Conservation (phyloP, 169 alveolate species). For the Eimeria sp. region DNA sequence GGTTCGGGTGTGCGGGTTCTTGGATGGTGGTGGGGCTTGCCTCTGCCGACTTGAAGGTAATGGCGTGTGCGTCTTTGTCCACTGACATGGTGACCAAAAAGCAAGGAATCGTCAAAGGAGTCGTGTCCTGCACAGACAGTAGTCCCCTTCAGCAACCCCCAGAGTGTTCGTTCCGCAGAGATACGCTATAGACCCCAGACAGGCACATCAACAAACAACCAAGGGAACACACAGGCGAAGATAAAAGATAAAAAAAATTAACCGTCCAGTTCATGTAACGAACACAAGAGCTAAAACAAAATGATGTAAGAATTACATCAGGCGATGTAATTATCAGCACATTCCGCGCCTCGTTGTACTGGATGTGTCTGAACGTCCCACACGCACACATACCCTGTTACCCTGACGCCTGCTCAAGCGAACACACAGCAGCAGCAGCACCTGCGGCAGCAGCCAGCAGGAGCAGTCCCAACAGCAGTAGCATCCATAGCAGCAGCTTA, state of each 20-base stretch:
- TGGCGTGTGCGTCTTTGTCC: not conserved
- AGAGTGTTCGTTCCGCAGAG: not conserved
- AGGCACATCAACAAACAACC: not conserved
- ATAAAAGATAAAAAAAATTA: not conserved
- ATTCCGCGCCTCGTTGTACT: constrained; percentile 52
- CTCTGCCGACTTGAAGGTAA: constrained; percentile 24
- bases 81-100: not conserved
- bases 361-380: constrained; percentile 26
- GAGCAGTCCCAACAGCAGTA: not conserved
- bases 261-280: not conserved
- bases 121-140: not conserved
- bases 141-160: not conserved
- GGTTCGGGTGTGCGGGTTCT: not conserved
- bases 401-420: not conserved
- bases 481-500: not conserved
- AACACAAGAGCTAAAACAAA: not conserved
- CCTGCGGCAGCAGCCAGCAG: constrained; percentile 10
- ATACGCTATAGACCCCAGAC: too few species aligned
- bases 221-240: not conserved
- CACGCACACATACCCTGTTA: not conserved
- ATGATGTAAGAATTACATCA: not conserved
- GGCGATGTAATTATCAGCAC: constrained; percentile 46
- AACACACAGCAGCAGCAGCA: not conserved
- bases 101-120: constrained; percentile 43
- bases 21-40: not conserved